Percentiles rank a stretch among this genome's conserved stretches.
Evolutionary conservation across 768 basidiomycete genomes (phyloP).

Genomic region (Omphalotus guepiniiformis): DNA sequence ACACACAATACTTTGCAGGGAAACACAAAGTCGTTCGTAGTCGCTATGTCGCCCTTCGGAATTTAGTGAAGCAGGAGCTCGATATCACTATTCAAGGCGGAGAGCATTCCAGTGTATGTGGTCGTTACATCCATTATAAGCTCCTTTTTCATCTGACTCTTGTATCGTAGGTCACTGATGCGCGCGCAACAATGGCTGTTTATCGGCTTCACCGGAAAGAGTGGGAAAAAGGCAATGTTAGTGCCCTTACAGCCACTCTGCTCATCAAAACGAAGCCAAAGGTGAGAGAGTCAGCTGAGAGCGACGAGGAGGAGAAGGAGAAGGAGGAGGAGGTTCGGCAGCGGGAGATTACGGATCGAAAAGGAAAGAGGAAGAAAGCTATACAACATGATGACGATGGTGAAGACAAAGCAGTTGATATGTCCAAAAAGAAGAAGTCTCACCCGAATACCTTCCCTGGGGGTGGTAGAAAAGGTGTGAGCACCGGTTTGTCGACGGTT

Average conservation of each 20-base stretch:
- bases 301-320: neutral
- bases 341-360: conserved; percentile 11
- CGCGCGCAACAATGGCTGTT: conserved; percentile 92
- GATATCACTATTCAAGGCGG: conserved; percentile 79
- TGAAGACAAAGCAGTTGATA: conserved; percentile 9
- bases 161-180: conserved; percentile 73
- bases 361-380: conserved; percentile 15
- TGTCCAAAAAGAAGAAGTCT: conserved; percentile 16
- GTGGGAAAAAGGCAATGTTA: conserved; percentile 66
- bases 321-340: neutral
- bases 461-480: conserved; percentile 59
- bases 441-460: conserved; percentile 32
- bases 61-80: conserved; percentile 76
- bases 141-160: neutral
- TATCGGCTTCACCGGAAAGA: conserved; percentile 77
- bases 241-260: conserved; percentile 3
- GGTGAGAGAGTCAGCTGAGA: neutral
- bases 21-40: conserved; percentile 59
- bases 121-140: neutral
- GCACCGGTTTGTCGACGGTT: conserved; percentile 56
- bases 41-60: conserved; percentile 70
- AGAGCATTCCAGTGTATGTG: conserved; percentile 85
- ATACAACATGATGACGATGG: conserved; percentile 15
- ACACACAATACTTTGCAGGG: conserved; percentile 62
- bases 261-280: neutral